Percentiles rank a stretch among this genome's conserved stretches.
phyloP scores from a whole-genome alignment of 345 rosid species.

The Syzygium jambos region DNA sequence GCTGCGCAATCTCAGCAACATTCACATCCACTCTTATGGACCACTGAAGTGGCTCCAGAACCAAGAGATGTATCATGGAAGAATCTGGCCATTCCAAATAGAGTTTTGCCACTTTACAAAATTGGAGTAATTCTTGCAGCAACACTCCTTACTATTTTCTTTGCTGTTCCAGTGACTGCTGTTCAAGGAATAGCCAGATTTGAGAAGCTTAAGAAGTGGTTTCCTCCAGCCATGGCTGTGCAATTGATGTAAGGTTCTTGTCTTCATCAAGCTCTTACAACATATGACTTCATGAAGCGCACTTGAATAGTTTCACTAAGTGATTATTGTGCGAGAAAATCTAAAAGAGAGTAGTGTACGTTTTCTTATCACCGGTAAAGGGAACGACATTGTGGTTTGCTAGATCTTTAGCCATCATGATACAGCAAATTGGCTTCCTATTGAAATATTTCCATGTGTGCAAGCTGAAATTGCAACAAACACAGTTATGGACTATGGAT shows the following conservation, averaged over 20 bases:
- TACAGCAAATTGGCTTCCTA: background rate
- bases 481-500: background rate
- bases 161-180: slow-evolving; percentile 85
- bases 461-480: background rate
- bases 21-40: slow-evolving; percentile 62
- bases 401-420: background rate
- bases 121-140: slow-evolving; percentile 65
- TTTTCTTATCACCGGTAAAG: background rate
- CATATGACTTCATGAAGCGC: background rate
- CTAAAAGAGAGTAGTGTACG: background rate
- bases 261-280: background rate
- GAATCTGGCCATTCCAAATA: slow-evolving; percentile 47
- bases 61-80: slow-evolving; percentile 81
- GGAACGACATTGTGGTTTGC: background rate
- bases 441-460: background rate
- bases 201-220: slow-evolving; percentile 83
- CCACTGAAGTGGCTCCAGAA: slow-evolving; percentile 81
- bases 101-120: slow-evolving; percentile 46
- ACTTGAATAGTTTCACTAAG: background rate
- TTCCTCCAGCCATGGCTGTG: slow-evolving; percentile 74
- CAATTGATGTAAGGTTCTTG: slow-evolving; percentile 51
- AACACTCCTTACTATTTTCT: slow-evolving; percentile 69
- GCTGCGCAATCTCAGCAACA: slow-evolving; percentile 87
- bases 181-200: slow-evolving; percentile 89
- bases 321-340: background rate